Base-by-base conservation (phyloP, 495 filamentous ascomycete species). In the Aspergillus leporis region DNA sequence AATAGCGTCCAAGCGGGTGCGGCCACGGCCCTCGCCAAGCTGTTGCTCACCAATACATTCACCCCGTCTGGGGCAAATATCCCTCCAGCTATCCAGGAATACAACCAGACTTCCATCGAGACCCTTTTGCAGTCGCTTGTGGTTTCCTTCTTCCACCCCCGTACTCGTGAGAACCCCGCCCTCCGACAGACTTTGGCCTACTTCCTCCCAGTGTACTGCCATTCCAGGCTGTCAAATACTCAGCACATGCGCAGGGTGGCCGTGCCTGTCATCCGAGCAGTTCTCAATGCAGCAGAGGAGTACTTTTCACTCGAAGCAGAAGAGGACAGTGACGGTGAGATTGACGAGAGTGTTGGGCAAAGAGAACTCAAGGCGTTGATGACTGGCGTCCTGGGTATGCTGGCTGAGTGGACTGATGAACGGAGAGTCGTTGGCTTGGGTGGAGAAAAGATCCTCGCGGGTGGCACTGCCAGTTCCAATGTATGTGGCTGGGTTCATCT, bases 371-470 rank as follows among this genome's bases (percentile, higher is more conserved):
- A 94, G 83, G 87, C 94, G 1, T 82, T 87, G 25, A 82, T 94
- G 62, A 77, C 74, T 9, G 83, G 87, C 30, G 88, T 97, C 32
- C 83, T 87, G 28, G 88, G 86, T 3, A 92, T 94, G 74, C 71
- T 98, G 2, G 83, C 91, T 1, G 94, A 98, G 68, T 98, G 94
- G 94, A 98, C 94, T 4, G 94, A 98, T 72, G 91, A 93, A 55
- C 81, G 95, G 19, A 89, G 93, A 66, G 89, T 92, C 54, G 87
- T 94, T 52, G 83, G 87, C 1, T 81, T 90, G 12, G 86, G 83
- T 1, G 77, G 83, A 38, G 79, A 86, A 43, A 76, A 78, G 34
- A 66, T 80, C 12, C 64, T 80, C 14, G 62, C 68, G 4, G 83
- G 85, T 10, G 85, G 80, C 25, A 72, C 86, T 31, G 82, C 81